These are phyloP conservation scores for Anthracocystis walkeri DNA, from an alignment of 1,284 basidiomycete genomes.

Conservation along the genomic window DNA sequence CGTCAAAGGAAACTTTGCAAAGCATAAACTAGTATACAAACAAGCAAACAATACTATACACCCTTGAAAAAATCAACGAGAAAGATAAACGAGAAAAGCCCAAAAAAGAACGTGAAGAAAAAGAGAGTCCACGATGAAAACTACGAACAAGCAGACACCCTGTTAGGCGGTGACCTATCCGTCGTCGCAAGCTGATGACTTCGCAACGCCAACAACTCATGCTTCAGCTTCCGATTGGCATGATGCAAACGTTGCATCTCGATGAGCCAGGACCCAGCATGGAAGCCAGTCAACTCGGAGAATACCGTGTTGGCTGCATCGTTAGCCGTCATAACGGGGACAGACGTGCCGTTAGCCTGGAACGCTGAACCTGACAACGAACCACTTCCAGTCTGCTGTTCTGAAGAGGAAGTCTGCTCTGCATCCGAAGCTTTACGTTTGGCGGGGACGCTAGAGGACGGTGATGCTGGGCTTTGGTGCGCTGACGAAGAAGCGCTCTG, in stretches of 20 bases:
- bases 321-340: constrained; percentile 36
- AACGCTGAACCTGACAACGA: constrained; percentile 20
- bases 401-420: background rate
- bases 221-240: constrained; percentile 32
- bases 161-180: background rate
- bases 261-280: constrained; percentile 44
- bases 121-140: background rate
- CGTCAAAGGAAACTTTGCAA: too few relatives aligned
- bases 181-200: background rate
- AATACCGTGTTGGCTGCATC: constrained; percentile 47
- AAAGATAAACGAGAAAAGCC: background rate
- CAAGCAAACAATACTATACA: too few relatives aligned
- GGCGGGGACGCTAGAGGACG: constrained; percentile 7
- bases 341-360: constrained; percentile 18
- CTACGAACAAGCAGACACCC: constrained; percentile 18
- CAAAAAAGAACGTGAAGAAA: background rate
- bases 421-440: constrained; percentile 37
- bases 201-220: constrained; percentile 32
- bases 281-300: constrained; percentile 43
- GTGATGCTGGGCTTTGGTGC: background rate
- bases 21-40: too few relatives aligned
- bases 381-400: constrained; percentile 21
- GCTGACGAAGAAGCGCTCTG: background rate
- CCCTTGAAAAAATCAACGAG: background rate
- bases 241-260: constrained; percentile 53